Evolutionary conservation across 441 rosid species (phyloP).

Genomic region (Populus tomentosa): DNA sequence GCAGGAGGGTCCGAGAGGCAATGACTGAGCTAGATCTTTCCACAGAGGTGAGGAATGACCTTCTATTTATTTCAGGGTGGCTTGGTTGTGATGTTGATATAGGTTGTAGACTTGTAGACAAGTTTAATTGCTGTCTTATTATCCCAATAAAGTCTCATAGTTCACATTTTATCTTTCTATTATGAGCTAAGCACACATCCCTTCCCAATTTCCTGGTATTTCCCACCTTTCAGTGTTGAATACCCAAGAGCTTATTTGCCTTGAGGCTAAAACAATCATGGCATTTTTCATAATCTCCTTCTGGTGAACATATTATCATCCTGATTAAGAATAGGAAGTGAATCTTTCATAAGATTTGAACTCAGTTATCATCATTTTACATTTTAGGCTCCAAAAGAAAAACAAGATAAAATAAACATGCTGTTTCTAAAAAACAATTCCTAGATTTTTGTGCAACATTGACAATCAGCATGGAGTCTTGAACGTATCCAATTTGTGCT

Average conservation of each 20-base stretch:
- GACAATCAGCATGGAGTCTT: neutral
- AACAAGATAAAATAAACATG: neutral
- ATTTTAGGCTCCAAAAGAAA: neutral
- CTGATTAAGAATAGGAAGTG: neutral
- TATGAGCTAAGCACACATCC: neutral
- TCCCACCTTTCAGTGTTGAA: neutral
- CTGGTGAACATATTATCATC: neutral
- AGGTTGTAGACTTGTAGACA: neutral
- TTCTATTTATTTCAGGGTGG: neutral
- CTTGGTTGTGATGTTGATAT: neutral
- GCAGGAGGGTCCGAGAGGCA: constrained; percentile 83
- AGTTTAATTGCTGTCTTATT: neutral
- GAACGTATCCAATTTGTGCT: neutral
- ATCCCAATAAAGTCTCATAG: neutral
- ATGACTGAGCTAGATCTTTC: constrained; percentile 84
- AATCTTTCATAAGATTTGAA: neutral
- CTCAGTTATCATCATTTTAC: neutral
- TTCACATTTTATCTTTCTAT: neutral
- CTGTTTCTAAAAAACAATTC: neutral
- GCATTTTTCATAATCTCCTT: neutral
- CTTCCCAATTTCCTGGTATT: neutral
- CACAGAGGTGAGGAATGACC: constrained; percentile 42
- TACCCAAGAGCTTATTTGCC: neutral
- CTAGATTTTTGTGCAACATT: neutral
- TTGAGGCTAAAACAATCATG: neutral